These are phyloP conservation scores for Saturnispora bothae DNA, from an alignment of 805 yeast genomes.

Conservation along the genomic window DNA sequence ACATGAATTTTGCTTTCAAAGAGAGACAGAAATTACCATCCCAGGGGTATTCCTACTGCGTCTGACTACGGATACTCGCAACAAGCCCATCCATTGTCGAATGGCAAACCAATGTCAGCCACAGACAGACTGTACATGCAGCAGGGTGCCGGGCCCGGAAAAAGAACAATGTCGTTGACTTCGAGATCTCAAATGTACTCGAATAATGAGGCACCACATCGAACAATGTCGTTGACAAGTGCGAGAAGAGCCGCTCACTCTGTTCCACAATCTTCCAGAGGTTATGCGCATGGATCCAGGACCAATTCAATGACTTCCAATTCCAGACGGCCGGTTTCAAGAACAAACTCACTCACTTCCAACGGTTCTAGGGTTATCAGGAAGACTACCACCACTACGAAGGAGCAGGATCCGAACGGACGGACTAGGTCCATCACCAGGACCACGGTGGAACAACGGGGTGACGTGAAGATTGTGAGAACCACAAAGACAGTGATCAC, in stretches of 20 bases:
- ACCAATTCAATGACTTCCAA: conserved; percentile 15
- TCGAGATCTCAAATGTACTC: conserved; percentile 20
- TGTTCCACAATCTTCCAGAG: not conserved
- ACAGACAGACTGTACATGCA: conserved; percentile 7
- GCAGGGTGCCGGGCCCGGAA: conserved; percentile 1
- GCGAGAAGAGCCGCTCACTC: not conserved
- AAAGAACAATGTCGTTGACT: conserved; percentile 26
- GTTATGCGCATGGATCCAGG: conserved; percentile 13
- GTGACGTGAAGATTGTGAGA: conserved; percentile 38
- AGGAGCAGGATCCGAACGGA: conserved; percentile 39
- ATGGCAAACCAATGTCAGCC: conserved; percentile 6
- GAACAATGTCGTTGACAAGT: conserved; percentile 19
- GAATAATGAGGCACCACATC: conserved; percentile 1
- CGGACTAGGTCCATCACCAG: conserved; percentile 46
- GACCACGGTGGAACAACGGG: conserved; percentile 39
- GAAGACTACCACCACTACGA: conserved; percentile 28
- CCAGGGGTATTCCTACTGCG: conserved; percentile 8
- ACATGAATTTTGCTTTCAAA: not conserved
- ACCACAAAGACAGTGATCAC: conserved; percentile 30
- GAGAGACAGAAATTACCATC: conserved; percentile 4
- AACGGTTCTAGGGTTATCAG: conserved; percentile 28
- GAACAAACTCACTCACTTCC: conserved; percentile 23
- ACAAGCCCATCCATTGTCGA: not conserved
- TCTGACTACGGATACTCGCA: conserved; percentile 4
- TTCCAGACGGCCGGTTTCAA: conserved; percentile 12